Base-by-base conservation (phyloP, 306 rosid genomes). In the Vigna angularis region DNA sequence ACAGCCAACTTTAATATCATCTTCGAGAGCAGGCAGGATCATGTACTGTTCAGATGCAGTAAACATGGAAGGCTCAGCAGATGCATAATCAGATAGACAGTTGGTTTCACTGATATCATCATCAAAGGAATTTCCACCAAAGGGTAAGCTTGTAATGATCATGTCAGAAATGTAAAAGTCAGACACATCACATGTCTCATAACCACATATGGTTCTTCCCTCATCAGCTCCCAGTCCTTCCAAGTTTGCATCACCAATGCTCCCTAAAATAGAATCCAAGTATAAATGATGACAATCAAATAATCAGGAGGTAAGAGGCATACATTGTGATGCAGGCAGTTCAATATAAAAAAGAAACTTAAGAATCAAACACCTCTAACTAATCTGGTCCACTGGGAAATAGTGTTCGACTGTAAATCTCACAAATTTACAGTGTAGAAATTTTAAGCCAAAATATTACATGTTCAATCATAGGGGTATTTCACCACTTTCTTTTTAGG, bases 101-200 rank as follows among this genome's bases (percentile, higher is more conserved):
- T 79, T 88, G 12, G 61, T 66, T 82, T 86, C 89, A 36, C 78
- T 52, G 38, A 81, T 66, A 70, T 82, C 89, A 81, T 86, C 90
- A 70, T 74, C 85, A 76, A 87, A 88, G 66, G 82, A 77, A 79
- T 75, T 81, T 63, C 77, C 92, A 65, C 84, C 77, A 70, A 91
- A 76, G 16, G 99, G 96, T 82, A 91, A 87, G 89, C 85, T 89
- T 5, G 97, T 49, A n/a, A 95, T 74, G 73, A 95, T 93, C 98
- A 93, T 95, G 83, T 95, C 99, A 72, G 99, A 91, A 77, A 95
- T 83, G 87, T 86, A 91, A 83, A 93, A 95, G 83, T 95, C 99
- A 9, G 98, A 95, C 16, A 91, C 83, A 72, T 95, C 97, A 61
- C 97, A 95, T 49, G 88, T 87, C 81, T 85, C 93, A 83, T 85